Evolutionary conservation across 441 rosid species (phyloP).

Genomic region (Arabidopsis lyrata): DNA sequence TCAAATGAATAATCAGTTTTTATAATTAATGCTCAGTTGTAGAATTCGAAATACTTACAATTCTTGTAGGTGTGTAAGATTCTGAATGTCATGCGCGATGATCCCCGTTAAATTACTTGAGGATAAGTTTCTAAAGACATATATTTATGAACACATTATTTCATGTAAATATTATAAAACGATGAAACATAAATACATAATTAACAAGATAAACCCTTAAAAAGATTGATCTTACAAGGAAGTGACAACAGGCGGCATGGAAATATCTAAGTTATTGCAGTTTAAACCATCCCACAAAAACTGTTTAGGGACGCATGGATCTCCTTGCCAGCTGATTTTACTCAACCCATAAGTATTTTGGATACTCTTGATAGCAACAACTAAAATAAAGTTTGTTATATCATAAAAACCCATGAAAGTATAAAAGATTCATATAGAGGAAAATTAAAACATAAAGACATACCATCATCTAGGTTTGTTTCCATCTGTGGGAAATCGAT

Average conservation of each 20-base stretch:
- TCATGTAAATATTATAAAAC: background rate
- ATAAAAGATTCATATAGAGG: background rate
- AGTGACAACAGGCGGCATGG: slow-evolving; percentile 43
- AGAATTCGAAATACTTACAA: slow-evolving; percentile 44
- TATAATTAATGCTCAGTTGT: no score
- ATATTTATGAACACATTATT: background rate
- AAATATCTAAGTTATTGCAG: slow-evolving; percentile 37
- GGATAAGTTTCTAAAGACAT: slow-evolving; percentile 45
- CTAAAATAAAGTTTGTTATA: slow-evolving; percentile 10
- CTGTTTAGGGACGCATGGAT: slow-evolving; percentile 52
- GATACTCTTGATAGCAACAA: slow-evolving; percentile 32
- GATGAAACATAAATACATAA: background rate
- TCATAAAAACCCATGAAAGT: background rate
- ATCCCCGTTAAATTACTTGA: slow-evolving; percentile 50
- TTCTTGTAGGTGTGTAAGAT: slow-evolving; percentile 43
- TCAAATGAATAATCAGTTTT: background rate
- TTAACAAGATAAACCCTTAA: background rate
- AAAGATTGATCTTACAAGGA: slow-evolving; percentile 44
- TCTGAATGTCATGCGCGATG: slow-evolving; percentile 42
- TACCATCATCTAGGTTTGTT: slow-evolving; percentile 56
- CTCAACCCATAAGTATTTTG: slow-evolving; percentile 35
- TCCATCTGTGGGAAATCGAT: slow-evolving; percentile 38
- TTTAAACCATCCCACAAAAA: slow-evolving; percentile 53
- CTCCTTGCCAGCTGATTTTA: slow-evolving; percentile 52
- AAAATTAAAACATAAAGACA: background rate